Evolutionary conservation across 2,329 filamentous ascomycete species (phyloP).

Genomic region (Fusarium devonianum): DNA sequence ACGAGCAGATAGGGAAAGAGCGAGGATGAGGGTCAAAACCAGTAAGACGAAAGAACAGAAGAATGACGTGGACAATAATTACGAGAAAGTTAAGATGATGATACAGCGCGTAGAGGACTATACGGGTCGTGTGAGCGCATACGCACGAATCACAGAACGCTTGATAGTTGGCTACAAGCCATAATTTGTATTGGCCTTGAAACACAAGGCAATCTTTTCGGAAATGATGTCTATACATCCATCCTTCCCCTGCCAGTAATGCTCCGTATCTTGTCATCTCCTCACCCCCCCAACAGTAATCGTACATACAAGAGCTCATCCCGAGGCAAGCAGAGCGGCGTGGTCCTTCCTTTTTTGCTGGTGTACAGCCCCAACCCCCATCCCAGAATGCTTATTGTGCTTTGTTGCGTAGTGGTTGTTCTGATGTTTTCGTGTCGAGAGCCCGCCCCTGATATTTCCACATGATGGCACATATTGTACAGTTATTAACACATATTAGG

Average conservation of each 20-base stretch:
- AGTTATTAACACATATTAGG: conserved; percentile 45
- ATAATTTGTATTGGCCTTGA: conserved; percentile 19
- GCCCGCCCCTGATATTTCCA: conserved; percentile 36
- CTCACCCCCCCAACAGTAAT: conserved; percentile 34
- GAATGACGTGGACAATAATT: background rate
- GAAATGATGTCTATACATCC: conserved; percentile 27
- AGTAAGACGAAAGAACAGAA: background rate
- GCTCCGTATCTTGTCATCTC: conserved; percentile 31
- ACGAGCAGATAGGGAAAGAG: conserved; percentile 6
- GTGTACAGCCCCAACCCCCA: conserved; percentile 36
- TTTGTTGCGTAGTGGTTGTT: conserved; percentile 21
- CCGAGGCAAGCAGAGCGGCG: conserved; percentile 46
- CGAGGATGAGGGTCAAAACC: background rate
- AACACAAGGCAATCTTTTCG: conserved; percentile 30
- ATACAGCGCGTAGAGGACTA: too few species aligned
- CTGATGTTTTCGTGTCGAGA: conserved; percentile 35
- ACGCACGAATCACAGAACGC: background rate
- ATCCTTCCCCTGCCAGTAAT: conserved; percentile 23
- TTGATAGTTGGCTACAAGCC: conserved; percentile 15
- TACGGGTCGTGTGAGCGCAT: too few species aligned
- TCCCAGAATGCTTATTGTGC: conserved; percentile 31
- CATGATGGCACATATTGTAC: conserved; percentile 45
- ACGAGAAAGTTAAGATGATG: too few species aligned
- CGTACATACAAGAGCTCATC: conserved; percentile 44
- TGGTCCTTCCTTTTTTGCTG: conserved; percentile 38